Evolutionary conservation across 805 yeast species (phyloP).

Genomic region (Blastobotrys attinorum): DNA sequence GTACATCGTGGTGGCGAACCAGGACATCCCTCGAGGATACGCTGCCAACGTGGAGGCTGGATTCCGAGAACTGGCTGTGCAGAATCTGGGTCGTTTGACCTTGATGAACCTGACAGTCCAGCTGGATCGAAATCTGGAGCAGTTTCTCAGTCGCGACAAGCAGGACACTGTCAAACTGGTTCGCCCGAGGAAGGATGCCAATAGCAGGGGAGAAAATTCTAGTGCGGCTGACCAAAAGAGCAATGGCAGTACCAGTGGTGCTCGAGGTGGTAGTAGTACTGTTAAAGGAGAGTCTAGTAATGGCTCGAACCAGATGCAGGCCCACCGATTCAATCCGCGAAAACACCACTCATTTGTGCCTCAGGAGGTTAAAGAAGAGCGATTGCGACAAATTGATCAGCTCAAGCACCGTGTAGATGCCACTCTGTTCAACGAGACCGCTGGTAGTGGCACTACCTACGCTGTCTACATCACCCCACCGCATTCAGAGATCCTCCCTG

Average conservation of each 20-base stretch:
- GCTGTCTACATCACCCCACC: slow-evolving; percentile 11
- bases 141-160: slow-evolving; percentile 50
- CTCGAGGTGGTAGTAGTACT: neutral
- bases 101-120: slow-evolving; percentile 47
- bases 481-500: slow-evolving; percentile 14
- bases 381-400: slow-evolving; percentile 14
- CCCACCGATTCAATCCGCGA: slow-evolving; percentile 3
- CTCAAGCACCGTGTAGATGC: slow-evolving; percentile 10
- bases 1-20: slow-evolving; percentile 48
- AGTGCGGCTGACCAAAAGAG: neutral
- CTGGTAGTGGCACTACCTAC: slow-evolving; percentile 5
- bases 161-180: slow-evolving; percentile 57
- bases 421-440: slow-evolving; percentile 3
- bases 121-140: slow-evolving; percentile 52
- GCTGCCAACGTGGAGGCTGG: slow-evolving; percentile 62
- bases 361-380: slow-evolving; percentile 12
- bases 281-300: neutral
- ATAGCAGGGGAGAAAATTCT: neutral
- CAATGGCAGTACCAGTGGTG: neutral
- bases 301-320: neutral
- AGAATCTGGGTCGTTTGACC: slow-evolving; percentile 30
- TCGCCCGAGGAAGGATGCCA: neutral
- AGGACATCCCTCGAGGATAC: slow-evolving; percentile 62
- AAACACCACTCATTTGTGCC: slow-evolving; percentile 14
- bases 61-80: slow-evolving; percentile 39